Evolutionary conservation across 257 asterid species (phyloP).

Genomic region (Penstemon davidsonii): DNA sequence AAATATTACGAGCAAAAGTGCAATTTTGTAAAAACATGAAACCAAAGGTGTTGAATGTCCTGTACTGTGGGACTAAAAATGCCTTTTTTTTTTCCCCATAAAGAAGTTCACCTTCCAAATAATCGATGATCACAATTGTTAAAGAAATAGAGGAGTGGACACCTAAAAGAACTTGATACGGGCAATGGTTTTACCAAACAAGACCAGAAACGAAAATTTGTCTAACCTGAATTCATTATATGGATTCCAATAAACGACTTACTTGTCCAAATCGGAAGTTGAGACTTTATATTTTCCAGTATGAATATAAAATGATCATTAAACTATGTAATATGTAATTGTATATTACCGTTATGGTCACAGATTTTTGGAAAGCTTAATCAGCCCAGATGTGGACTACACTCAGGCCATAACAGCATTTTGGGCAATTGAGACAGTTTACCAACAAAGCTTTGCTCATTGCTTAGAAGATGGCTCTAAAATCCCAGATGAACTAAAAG

Average conservation of each 20-base stretch:
- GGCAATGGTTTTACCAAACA: neutral
- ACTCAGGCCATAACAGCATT: constrained; percentile 62
- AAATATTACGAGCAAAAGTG: no score
- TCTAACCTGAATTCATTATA: no score
- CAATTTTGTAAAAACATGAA: no score
- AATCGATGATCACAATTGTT: no score
- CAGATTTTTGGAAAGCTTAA: constrained; percentile 68
- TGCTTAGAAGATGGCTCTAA: constrained; percentile 62
- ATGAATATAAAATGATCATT: constrained; percentile 2
- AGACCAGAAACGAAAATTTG: no score
- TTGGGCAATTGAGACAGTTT: constrained; percentile 82
- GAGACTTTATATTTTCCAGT: neutral
- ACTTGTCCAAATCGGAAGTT: neutral
- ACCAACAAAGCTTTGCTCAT: constrained; percentile 85
- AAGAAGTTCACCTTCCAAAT: no score
- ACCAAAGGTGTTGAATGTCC: no score
- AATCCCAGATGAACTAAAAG: constrained; percentile 66
- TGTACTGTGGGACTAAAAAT: no score
- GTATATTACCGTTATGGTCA: neutral
- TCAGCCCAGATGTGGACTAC: constrained; percentile 62
- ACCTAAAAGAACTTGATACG: no score
- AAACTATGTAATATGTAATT: neutral
- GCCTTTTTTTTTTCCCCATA: no score
- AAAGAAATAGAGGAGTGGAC: no score
- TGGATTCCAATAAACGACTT: no score